Evolutionary conservation across 352 stramenopile genomes (phyloP), one percentile per base, ranked within the genome.

Genomic region (Phytopythium oedochilum): DNA sequence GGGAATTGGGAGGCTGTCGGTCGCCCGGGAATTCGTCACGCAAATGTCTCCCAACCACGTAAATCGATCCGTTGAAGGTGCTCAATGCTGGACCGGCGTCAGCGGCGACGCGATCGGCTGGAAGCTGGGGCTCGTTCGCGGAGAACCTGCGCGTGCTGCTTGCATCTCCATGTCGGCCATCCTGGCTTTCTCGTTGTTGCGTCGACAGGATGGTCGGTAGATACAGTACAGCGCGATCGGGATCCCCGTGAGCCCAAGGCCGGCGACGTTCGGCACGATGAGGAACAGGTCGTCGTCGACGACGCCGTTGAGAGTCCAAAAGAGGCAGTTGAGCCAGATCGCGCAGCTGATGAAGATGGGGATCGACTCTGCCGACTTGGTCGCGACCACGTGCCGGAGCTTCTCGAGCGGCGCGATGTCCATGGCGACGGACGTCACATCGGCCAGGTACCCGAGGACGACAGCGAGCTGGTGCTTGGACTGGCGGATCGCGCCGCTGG

Each of bases 261-360:
- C 71, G 8, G 72, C 58, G 12, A 65, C 43, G 15, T 70, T 81
- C 10, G 75, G 76, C 9, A 71, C 64, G 28, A 83, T 32, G 2
- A 89, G 61, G 25, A 88, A 66, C 15, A 68, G 32, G 28, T 89
- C 72, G 32, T 73, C 28, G 45, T 75, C 64, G 17, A 85, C 31
- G 20, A 75, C 54, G 11, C 71, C 74, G 52, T 79, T 82, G 44
- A 75, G 26, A 52, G 80, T 52, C 74, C 79, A 88, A 32, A 88
- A 60, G 2, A 53, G 42, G 52, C 78, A 82, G 68, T 84, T 89
- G 52, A 71, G 12, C 10, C 68, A 64, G 4, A 73, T 78, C 28
- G 73, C 68, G 7, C 54, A 18, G 20, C 72, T 71, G 58, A 89
- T 73, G n/a, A 67, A n/a, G n/a, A 83, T 67, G 4, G 65, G 65